Evolutionary conservation across 352 stramenopile species (phyloP), one percentile per base, ranked within the genome.

Genomic region (Lagenidium giganteum): DNA sequence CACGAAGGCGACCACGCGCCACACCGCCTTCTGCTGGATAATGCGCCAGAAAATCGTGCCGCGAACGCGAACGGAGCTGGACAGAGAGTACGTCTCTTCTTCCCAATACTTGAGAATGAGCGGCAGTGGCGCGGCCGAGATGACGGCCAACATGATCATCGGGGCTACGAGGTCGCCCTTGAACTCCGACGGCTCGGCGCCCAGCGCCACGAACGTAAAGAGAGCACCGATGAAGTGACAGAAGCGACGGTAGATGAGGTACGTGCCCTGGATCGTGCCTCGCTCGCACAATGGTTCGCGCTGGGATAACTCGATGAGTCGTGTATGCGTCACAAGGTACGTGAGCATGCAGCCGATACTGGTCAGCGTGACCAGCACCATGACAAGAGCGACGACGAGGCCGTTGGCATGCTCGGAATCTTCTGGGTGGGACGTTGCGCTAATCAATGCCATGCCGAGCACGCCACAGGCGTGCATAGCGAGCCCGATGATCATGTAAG

Each of bases 381-480:
- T 51, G 5, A 56, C 56, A 6, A 77, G 14, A 12, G 76, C 42
- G 23, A 75, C 57, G 26, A 80, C 43, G 3, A 20, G 48, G 3
- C 54, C 43, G 28, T 57, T 75, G n/a, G 63, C 57, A 0, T 58
- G 56, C 4, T 48, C 17, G 5, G n/a, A n/a, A n/a, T n/a, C n/a
- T 20, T 63, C 52, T 4, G 47, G 36, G 23, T 73, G 55, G 16
- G 84, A 67, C 38, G 59, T 51, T 1, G 69, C 61, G 41, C 71
- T 87, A 3, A 87, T 42, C 7, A 45, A 61, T 1, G 64, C 77
- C 35, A 89, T 79, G 22, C 59, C 42, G 26, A 87, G 70, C 33
- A 87, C 61, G 18, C 58, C n/a, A n/a, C n/a, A n/a, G n/a, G n/a
- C n/a, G n/a, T n/a, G n/a, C n/a, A n/a, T 36, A 22, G 7, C 46